A percentile compares a stretch with the other conserved stretches of the same genome.
Evolutionary conservation across 2,329 filamentous ascomycete genomes (phyloP).

Genomic region (Ophiosphaerella herpotricha): DNA sequence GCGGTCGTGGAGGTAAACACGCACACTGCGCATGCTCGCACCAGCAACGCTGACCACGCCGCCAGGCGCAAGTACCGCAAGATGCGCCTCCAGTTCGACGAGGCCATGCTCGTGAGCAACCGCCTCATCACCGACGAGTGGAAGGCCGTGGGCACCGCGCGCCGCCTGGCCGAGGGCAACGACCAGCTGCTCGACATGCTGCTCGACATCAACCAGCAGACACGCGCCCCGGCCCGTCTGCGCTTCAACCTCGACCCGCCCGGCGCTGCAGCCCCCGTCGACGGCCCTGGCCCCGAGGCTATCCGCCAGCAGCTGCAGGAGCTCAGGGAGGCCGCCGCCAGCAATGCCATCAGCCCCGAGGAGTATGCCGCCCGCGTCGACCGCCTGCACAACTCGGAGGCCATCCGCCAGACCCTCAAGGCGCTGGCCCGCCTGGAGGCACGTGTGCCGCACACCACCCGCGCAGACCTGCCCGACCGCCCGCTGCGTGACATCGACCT

Average conservation of each 20-base stretch:
- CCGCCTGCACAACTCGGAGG: conserved; percentile 33
- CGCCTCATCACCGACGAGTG: conserved; percentile 80
- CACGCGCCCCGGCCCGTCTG: conserved; percentile 74
- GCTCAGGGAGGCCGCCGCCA: conserved; percentile 42
- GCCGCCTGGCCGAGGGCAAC: conserved; percentile 85
- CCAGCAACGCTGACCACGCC: conserved; percentile 13
- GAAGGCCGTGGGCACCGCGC: conserved; percentile 78
- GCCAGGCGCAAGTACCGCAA: conserved; percentile 87
- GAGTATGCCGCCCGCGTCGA: conserved; percentile 35
- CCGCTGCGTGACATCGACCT: conserved; percentile 51
- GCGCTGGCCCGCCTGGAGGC: conserved; percentile 47
- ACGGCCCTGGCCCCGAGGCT: conserved; percentile 26
- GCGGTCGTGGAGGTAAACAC: conserved; percentile 45
- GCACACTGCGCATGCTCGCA: neutral
- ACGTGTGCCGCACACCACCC: conserved; percentile 47
- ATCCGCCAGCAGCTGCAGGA: conserved; percentile 37
- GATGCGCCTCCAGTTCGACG: conserved; percentile 79
- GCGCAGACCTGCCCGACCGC: conserved; percentile 36
- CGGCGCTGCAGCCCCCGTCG: conserved; percentile 32
- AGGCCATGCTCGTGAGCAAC: conserved; percentile 79
- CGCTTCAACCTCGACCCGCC: conserved; percentile 68
- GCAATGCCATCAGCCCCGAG: conserved; percentile 32
- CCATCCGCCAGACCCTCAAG: conserved; percentile 26
- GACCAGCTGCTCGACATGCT: conserved; percentile 89
- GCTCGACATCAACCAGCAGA: conserved; percentile 83